These are phyloP conservation scores for Saprolegnia parasitica DNA, from an alignment of 352 stramenopile genomes.

Conservation along the genomic window DNA sequence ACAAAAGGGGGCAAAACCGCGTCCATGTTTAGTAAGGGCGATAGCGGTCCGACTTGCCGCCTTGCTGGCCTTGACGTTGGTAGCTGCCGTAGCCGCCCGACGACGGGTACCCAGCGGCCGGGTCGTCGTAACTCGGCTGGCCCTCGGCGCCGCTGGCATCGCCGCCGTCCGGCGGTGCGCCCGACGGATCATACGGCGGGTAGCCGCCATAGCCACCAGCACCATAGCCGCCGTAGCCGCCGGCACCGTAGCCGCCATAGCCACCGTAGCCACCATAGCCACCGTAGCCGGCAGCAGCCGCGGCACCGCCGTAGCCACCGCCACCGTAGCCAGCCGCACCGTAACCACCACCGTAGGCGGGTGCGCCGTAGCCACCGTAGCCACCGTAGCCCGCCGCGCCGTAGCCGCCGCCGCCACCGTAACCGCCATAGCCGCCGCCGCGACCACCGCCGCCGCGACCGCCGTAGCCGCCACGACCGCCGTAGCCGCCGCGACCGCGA, in stretches of 20 bases:
- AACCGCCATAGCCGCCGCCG: conserved; percentile 36
- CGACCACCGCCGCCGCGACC: conserved; percentile 39
- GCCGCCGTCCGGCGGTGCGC: conserved; percentile 28
- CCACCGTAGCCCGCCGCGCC: conserved; percentile 33
- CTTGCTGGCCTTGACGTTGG: conserved; percentile 42
- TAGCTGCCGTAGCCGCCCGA: conserved; percentile 26
- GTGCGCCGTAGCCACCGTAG: conserved; percentile 32
- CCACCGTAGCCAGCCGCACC: conserved; percentile 3
- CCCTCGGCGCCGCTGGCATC: conserved; percentile 33
- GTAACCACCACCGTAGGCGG: conserved; percentile 29
- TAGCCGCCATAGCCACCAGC: conserved; percentile 35
- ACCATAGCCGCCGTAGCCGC: conserved; percentile 33
- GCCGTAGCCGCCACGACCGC: conserved; percentile 28
- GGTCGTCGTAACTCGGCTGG: conserved; percentile 37
- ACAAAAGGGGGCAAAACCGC: conserved; percentile 20
- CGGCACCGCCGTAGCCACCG: conserved; percentile 26
- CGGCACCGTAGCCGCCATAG: conserved; percentile 30
- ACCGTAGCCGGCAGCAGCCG: conserved; percentile 11
- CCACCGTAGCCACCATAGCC: conserved; percentile 24
- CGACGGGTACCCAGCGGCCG: conserved; percentile 22
- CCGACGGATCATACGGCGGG: conserved; percentile 35
- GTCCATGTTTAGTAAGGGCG: conserved; percentile 64
- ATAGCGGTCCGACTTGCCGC: conserved; percentile 75
- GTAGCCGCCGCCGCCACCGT: conserved; percentile 30
- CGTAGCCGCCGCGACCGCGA: conserved; percentile 32